Base-by-base conservation (phyloP, 164 flowering plant species). In the Brasenia schreberi region DNA sequence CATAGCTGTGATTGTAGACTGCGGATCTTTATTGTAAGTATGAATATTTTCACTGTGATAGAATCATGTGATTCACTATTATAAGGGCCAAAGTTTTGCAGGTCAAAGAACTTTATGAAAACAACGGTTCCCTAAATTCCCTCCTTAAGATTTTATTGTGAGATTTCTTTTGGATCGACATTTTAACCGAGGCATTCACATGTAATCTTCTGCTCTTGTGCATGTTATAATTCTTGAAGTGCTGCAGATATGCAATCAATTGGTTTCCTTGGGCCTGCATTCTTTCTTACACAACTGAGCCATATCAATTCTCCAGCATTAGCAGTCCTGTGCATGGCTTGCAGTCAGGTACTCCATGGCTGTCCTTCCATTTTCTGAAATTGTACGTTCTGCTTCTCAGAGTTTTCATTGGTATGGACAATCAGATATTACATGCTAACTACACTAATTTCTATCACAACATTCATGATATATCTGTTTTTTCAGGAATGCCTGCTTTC, bases 251-350 rank as follows among this genome's bases (percentile, higher is more conserved):
- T 93, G 98, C 98, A 93, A 79, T 84, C 98, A 45, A 87, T 93
- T 66, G 97, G 98, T 64, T 93, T 93, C 77, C 76, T 93, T 63
- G 98, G 98, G 18, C 98, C 98, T 18, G 98, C 98, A 63, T 84
- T 93, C 79, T 93, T 88, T 68, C 90, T 93, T 65, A 77, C 98
- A 12, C 96, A 86, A 75, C 82, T 93, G 69, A 86, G 97, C 82
- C 77, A 74, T 68, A 85, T 87, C 70, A 80, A 67, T 43, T 85
- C 97, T 62, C 98, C 98, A 69, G 88, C 89, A 61, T 59, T 93
- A 66, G 98, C 98, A n/a, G 92, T 93, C 64, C 75, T 93, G 56
- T 93, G 98, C 87, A 93, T 93, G 98, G 92, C 98, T 58, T 93
- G 98, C 87, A 93, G 97, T 81, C 98, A 93, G 96, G 97, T 92